Conservation (phyloP, 768 basidiomycete genomes). For the Mycena venus region DNA sequence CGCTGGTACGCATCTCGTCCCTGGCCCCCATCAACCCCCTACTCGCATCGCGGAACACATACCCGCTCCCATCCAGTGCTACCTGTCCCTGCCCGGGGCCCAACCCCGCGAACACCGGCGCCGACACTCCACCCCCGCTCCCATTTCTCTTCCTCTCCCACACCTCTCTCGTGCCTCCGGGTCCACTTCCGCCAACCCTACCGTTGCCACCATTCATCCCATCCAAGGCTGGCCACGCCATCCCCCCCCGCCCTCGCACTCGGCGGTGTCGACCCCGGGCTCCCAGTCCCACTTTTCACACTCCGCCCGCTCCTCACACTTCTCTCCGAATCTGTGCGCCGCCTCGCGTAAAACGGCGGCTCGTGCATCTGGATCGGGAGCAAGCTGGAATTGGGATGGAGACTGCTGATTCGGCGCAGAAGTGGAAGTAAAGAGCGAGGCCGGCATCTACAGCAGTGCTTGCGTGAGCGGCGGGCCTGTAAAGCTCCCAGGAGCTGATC, state of each 20-base stretch:
- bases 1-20: background rate
- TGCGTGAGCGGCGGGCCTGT: too few species aligned
- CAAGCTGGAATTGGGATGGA: background rate
- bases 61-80: conserved; percentile 9
- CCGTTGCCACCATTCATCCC: background rate
- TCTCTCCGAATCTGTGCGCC: conserved; percentile 30
- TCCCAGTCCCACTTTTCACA: background rate
- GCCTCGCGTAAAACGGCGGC: conserved; percentile 26
- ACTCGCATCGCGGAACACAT: background rate
- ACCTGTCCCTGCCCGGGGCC: background rate
- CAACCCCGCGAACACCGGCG: conserved; percentile 5
- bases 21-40: background rate
- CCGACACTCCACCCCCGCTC: conserved; percentile 27
- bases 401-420: background rate
- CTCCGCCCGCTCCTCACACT: conserved; percentile 22
- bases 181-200: conserved; percentile 49
- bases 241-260: conserved; percentile 12
- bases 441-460: too few species aligned
- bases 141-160: background rate
- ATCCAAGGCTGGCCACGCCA: conserved; percentile 49
- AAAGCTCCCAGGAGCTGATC: too few species aligned
- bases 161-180: too few species aligned
- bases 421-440: too few species aligned
- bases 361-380: background rate
- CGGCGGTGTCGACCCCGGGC: conserved; percentile 31